These are phyloP conservation scores for Stylosanthes scabra DNA, from an alignment of 331 rosid genomes.

Conservation along the genomic window DNA sequence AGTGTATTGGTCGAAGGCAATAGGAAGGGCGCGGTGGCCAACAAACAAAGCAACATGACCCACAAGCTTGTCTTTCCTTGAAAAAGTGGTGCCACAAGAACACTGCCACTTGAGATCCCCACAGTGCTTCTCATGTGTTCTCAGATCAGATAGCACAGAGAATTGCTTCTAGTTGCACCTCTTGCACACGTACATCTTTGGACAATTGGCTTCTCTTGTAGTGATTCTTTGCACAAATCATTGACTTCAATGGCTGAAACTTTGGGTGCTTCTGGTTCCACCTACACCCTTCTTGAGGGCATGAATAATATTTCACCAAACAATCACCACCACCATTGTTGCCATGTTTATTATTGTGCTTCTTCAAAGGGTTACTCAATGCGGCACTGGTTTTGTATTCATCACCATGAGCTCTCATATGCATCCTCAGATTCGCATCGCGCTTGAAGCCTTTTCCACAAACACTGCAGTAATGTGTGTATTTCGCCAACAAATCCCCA, in stretches of 20 bases:
- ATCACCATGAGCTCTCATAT: conserved; percentile 98
- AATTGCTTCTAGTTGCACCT: conserved; percentile 85
- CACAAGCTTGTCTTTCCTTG: conserved; percentile 91
- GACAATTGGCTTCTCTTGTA: conserved; percentile 96
- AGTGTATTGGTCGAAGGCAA: neutral
- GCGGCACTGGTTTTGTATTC: conserved; percentile 83
- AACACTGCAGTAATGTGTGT: conserved; percentile 90
- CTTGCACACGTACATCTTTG: conserved; percentile 94
- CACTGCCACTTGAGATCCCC: conserved; percentile 91
- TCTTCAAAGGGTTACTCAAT: conserved; percentile 72
- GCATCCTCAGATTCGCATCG: conserved; percentile 94
- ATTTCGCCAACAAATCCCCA: conserved; percentile 78
- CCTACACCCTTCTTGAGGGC: conserved; percentile 92
- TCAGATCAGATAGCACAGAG: conserved; percentile 87
- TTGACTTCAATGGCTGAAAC: conserved; percentile 90
- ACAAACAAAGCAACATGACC: conserved; percentile 84
- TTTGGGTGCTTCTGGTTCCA: conserved; percentile 85
- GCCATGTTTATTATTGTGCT: too few relatives aligned
- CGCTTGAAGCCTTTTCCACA: conserved; percentile 96
- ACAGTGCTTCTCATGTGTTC: conserved; percentile 97
- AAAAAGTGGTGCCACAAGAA: conserved; percentile 94
- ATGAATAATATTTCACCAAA: conserved; percentile 56
- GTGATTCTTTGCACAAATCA: conserved; percentile 95
- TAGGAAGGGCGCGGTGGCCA: conserved; percentile 64
- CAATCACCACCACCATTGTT: neutral